Base-by-base conservation (phyloP, 2,329 filamentous ascomycete species). In the Orbilia brochopaga region DNA sequence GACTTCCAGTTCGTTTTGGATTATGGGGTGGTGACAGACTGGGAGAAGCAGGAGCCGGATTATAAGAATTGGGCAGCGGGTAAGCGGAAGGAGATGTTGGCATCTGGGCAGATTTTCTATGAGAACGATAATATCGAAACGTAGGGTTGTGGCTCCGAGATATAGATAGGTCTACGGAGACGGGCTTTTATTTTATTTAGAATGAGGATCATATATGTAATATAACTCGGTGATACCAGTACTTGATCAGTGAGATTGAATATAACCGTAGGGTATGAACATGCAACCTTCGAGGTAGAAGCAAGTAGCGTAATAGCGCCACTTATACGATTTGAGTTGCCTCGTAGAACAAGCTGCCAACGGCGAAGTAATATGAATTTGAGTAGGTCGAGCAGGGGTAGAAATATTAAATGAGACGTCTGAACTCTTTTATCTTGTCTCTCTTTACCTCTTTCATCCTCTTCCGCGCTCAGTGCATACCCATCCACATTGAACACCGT, bases 31-130 rank as follows among this genome's bases (percentile, higher is more conserved):
- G 40, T 58, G 23, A 58, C 40, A 19, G 40, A 58, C 24, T 58
- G 55, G 55, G 42, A 58, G 21, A 58, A 50, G 40, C 55, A 58
- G 40, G 40, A 58, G 21, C 55, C 55, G 23, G 55, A 58, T 48
- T 58, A 58, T 21, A 58, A 58, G 40, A 58, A 58, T 19, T 58
- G 55, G 55, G 55, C 55, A 2, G 55, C 19, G 40, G 55, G 55
- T 35, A 58, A 58, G 19, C 48, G 32, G 23, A 17, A 58, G 37
- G 40, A 58, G 40, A 50, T 58, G 42, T 48, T 58, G 24, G 40
- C 19, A 10, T 58, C 55, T 32, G 55, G 55, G 21, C 55, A 58
- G 17, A 58, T 58, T 58, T 58, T 58, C 23, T 58, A 58, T 50
- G n/a, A 48, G 2, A 48, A 48, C 15, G 55, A 58, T 58, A 17